phyloP scores from a whole-genome alignment of 2,329 filamentous ascomycete genomes.

The Colletotrichum agaves region DNA sequence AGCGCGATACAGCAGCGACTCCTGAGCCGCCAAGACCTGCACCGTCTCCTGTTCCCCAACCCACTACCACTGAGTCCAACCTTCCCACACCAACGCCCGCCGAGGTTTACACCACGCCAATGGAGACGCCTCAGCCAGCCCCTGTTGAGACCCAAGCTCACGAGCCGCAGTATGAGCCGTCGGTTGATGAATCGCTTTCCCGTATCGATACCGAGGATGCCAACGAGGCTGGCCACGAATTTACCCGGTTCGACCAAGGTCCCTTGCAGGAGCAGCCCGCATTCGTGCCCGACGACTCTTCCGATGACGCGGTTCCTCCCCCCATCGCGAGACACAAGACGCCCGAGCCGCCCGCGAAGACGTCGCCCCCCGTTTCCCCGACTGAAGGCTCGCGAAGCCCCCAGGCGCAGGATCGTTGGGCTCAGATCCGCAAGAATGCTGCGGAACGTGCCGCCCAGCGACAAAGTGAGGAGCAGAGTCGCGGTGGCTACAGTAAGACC shows the following conservation, averaged over 20 bases:
- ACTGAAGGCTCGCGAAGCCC: conserved; percentile 43
- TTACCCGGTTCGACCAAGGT: conserved; percentile 84
- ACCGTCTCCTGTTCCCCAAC: conserved; percentile 39
- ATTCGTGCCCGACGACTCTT: conserved; percentile 73
- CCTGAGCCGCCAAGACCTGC: conserved; percentile 39
- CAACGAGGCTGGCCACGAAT: conserved; percentile 68
- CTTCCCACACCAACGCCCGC: conserved; percentile 36
- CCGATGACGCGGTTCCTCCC: conserved; percentile 61
- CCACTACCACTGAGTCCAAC: conserved; percentile 36
- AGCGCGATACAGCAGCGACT: conserved; percentile 45
- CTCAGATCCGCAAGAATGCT: conserved; percentile 94
- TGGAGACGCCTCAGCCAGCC: conserved; percentile 34
- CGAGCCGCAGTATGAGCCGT: conserved; percentile 56
- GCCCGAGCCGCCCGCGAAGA: conserved; percentile 42
- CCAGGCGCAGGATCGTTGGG: conserved; percentile 83
- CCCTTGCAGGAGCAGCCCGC: conserved; percentile 88
- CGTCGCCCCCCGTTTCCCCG: conserved; percentile 46
- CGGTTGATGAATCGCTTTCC: conserved; percentile 62
- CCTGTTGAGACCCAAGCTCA: conserved; percentile 35
- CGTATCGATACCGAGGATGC: conserved; percentile 69
- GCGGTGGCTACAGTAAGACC: conserved; percentile 65
- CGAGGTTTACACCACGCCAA: conserved; percentile 34
- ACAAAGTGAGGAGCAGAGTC: conserved; percentile 72
- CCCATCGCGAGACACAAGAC: conserved; percentile 59
- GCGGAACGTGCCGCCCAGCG: conserved; percentile 79